These are phyloP conservation scores for Podospora bellae-mahoneyi DNA, from an alignment of 495 filamentous ascomycete genomes.

Conservation along the genomic window DNA sequence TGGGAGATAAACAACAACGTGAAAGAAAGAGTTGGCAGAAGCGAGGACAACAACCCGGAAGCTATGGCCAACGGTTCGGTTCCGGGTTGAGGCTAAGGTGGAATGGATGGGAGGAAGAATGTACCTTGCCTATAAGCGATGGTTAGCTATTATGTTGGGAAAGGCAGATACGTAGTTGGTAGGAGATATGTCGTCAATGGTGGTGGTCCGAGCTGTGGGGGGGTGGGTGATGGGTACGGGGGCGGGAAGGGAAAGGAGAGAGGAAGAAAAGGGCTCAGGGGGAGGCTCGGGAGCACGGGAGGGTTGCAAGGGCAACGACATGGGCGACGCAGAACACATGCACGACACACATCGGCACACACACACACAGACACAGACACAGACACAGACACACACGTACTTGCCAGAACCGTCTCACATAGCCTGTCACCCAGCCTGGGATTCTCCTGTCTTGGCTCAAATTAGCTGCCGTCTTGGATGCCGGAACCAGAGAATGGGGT, in stretches of 20 bases:
- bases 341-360: neutral
- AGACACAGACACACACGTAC: conserved; percentile 43
- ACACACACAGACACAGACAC: neutral
- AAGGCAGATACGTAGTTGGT: conserved; percentile 14
- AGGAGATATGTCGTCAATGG: conserved; percentile 7
- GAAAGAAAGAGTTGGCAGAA: neutral
- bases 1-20: neutral
- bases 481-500: conserved; percentile 8
- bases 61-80: neutral
- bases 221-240: neutral
- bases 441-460: conserved; percentile 66
- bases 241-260: neutral
- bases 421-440: conserved; percentile 89
- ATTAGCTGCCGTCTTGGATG: conserved; percentile 25
- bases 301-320: conserved; percentile 1
- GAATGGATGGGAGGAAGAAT: conserved; percentile 5
- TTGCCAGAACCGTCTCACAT: conserved; percentile 98
- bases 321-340: neutral
- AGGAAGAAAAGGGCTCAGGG: conserved; percentile 1
- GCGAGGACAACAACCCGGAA: conserved; percentile 1
- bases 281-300: conserved; percentile 10
- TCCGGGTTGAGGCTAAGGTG: neutral
- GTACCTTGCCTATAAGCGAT: conserved; percentile 54
- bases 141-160: conserved; percentile 25
- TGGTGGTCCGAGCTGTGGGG: neutral